Evolutionary conservation across 2,329 filamentous ascomycete genomes (phyloP).

Genomic region (Byssochlamys sp.): DNA sequence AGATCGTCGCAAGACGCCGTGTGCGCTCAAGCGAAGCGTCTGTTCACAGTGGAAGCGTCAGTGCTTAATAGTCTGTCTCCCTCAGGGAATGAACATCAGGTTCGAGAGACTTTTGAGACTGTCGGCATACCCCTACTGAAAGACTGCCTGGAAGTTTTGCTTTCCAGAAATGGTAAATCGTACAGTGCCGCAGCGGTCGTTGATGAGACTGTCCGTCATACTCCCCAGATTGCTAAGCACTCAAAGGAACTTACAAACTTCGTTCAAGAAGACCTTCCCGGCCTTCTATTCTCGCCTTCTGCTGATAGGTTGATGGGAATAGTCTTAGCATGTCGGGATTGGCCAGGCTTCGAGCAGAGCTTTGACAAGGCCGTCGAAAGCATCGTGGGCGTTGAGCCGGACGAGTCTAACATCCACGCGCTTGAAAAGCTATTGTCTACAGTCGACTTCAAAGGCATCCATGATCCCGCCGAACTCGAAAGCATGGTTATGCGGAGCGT

Average conservation of each 20-base stretch:
- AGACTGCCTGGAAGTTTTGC: constrained; percentile 42
- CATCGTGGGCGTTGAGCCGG: constrained; percentile 23
- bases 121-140: constrained; percentile 33
- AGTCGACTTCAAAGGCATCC: constrained; percentile 28
- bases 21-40: constrained; percentile 56
- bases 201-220: constrained; percentile 42
- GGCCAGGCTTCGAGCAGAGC: constrained; percentile 31
- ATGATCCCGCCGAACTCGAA: constrained; percentile 24
- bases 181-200: constrained; percentile 54
- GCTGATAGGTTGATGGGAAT: constrained; percentile 56
- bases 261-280: constrained; percentile 46
- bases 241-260: constrained; percentile 42
- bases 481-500: constrained; percentile 28
- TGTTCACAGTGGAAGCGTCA: constrained; percentile 49
- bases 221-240: constrained; percentile 31
- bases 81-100: constrained; percentile 13
- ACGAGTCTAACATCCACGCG: constrained; percentile 22
- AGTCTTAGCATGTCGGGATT: constrained; percentile 48
- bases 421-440: constrained; percentile 31
- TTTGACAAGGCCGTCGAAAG: constrained; percentile 27
- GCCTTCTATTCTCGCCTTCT: constrained; percentile 60
- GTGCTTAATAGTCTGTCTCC: constrained; percentile 21
- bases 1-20: constrained; percentile 61
- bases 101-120: constrained; percentile 28
- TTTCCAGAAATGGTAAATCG: constrained; percentile 52